These are phyloP conservation scores for Cyclotella atomus DNA, from an alignment of 108 stramenopile genomes.

Conservation along the genomic window DNA sequence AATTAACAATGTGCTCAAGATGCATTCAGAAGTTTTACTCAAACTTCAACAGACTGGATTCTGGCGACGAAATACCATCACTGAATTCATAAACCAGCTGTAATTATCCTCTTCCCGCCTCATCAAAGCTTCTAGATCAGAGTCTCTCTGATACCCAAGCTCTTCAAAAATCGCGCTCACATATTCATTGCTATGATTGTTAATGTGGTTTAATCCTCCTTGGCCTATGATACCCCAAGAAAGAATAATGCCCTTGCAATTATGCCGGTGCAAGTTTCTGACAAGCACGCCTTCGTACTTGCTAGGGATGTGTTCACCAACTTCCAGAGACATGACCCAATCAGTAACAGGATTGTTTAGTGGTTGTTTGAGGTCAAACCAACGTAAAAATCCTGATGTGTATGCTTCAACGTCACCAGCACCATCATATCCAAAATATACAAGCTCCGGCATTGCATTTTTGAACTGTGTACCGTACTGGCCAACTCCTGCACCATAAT, in stretches of 20 bases:
- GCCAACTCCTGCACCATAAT: slow-evolving; percentile 44
- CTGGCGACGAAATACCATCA: background rate
- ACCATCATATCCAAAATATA: slow-evolving; percentile 38
- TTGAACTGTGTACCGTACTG: slow-evolving; percentile 21
- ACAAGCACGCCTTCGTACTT: slow-evolving; percentile 46
- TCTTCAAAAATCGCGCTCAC: slow-evolving; percentile 14
- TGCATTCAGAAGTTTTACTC: background rate
- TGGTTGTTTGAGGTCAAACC: slow-evolving; percentile 32
- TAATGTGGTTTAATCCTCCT: slow-evolving; percentile 26
- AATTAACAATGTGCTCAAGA: background rate
- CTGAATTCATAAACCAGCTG: background rate
- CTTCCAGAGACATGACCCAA: slow-evolving; percentile 49
- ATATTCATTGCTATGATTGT: slow-evolving; percentile 29
- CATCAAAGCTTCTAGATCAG: too few relatives aligned
- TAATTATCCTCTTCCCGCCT: background rate
- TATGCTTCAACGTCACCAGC: slow-evolving; percentile 28
- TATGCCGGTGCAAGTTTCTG: slow-evolving; percentile 43
- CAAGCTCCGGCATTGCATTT: slow-evolving; percentile 7
- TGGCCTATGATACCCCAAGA: slow-evolving; percentile 39
- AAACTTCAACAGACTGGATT: background rate
- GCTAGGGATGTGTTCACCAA: slow-evolving; percentile 41
- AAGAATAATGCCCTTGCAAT: slow-evolving; percentile 39
- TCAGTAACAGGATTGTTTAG: slow-evolving; percentile 27
- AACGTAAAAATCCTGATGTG: slow-evolving; percentile 29
- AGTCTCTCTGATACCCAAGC: slow-evolving; percentile 18